A percentile compares a stretch with the other conserved stretches of the same genome.
These are phyloP conservation scores for Avena atlantica DNA, from an alignment of 176 grass and related monocot species.

Conservation along the genomic window DNA sequence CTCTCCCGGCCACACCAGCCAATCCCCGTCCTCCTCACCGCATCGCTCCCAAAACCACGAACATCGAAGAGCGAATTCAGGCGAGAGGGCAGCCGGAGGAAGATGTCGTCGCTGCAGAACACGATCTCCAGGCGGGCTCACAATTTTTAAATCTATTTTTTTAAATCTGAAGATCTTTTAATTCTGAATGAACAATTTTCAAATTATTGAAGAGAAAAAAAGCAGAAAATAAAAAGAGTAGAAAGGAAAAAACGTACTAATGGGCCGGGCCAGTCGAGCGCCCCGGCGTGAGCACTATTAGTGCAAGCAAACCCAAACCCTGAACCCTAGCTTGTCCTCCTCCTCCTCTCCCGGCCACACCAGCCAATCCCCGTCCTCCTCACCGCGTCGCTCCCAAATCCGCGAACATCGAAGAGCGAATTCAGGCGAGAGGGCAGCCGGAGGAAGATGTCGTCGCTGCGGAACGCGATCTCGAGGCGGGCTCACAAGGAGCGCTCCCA, in stretches of 20 bases:
- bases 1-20: not conserved
- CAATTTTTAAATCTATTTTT: slow-evolving; percentile 30
- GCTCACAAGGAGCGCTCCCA: slow-evolving; percentile 96
- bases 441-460: slow-evolving; percentile 77
- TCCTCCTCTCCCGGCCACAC: not conserved
- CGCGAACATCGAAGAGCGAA: not conserved
- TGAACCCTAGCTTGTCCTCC: slow-evolving; percentile 37
- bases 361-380: not conserved
- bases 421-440: not conserved
- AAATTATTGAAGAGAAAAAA: no score
- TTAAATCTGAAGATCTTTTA: no score
- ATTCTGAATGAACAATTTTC: no score
- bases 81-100: not conserved
- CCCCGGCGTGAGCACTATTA: no score
- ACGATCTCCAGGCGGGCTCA: slow-evolving; percentile 78
- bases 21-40: not conserved
- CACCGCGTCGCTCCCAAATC: slow-evolving; percentile 5
- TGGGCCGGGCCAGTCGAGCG: no score
- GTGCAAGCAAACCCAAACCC: slow-evolving; percentile 9
- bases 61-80: not conserved
- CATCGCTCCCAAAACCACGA: not conserved
- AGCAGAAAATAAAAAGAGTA: no score
- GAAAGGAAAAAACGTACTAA: no score
- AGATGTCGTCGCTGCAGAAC: slow-evolving; percentile 93
- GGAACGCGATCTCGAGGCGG: slow-evolving; percentile 80